A percentile compares a stretch with the other conserved stretches of the same genome.
phyloP scores from a whole-genome alignment of 495 filamentous ascomycete species.

The Neurospora cerealis region DNA sequence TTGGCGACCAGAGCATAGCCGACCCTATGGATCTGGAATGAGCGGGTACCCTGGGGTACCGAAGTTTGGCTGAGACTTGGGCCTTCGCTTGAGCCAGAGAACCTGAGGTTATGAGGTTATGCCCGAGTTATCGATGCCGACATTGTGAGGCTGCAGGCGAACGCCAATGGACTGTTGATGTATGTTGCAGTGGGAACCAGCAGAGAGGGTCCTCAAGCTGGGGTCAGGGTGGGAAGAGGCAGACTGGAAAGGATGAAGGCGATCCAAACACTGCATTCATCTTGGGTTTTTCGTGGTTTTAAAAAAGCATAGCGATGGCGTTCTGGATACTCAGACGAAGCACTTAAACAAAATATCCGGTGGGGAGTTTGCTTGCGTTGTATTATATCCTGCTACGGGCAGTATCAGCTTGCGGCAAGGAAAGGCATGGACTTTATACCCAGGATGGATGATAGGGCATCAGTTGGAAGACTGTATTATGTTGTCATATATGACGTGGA shows the following conservation, averaged over 20 bases:
- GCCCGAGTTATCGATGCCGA: not conserved
- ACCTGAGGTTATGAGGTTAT: not conserved
- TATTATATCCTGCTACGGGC: not conserved
- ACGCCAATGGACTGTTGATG: not conserved
- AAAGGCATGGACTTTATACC: not conserved
- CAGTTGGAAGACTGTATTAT: not conserved
- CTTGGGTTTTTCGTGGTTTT: not conserved
- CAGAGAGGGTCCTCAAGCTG: not conserved
- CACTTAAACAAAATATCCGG: not conserved
- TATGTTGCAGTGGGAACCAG: not conserved
- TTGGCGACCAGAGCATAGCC: slow-evolving; percentile 34
- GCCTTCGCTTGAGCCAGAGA: not conserved
- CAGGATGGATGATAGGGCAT: not conserved
- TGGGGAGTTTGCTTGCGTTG: not conserved
- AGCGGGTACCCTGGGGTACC: not conserved
- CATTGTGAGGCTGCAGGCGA: not conserved
- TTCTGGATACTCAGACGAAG: slow-evolving; percentile 5
- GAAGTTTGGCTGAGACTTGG: slow-evolving; percentile 3
- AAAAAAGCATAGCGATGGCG: slow-evolving; percentile 22
- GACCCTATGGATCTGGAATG: slow-evolving; percentile 29
- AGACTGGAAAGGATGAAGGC: not conserved
- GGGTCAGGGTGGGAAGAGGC: not conserved
- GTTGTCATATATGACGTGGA: not conserved
- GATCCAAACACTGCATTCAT: not conserved
- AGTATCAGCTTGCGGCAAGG: not conserved